Percentiles rank a stretch among this genome's conserved stretches.
Conservation (phyloP, 805 yeast genomes). For the Lachancea sp. region DNA sequence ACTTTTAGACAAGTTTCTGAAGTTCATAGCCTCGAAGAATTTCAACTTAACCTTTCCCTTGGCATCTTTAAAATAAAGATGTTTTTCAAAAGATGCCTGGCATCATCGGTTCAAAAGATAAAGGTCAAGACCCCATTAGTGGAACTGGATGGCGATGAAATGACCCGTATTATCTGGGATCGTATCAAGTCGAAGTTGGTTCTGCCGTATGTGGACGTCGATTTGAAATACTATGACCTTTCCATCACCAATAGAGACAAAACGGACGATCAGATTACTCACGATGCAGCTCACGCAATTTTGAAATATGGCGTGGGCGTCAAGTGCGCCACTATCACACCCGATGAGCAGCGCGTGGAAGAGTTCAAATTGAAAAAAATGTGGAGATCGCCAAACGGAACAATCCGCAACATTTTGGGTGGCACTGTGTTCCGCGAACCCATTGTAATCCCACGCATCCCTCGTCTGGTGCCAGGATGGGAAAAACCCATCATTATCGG, state of each 20-base stretch:
- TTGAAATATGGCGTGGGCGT: constrained; percentile 71
- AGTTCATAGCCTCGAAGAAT: no score
- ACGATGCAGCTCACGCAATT: constrained; percentile 73
- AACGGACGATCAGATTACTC: constrained; percentile 68
- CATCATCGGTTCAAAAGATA: constrained; percentile 43
- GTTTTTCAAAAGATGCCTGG: constrained; percentile 22
- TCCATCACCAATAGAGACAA: constrained; percentile 62
- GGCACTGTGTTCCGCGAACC: constrained; percentile 86
- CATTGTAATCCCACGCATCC: constrained; percentile 70
- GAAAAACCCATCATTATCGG: constrained; percentile 78
- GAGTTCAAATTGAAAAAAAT: constrained; percentile 68
- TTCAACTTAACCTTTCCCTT: background rate
- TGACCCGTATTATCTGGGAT: constrained; percentile 82
- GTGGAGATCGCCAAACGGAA: constrained; percentile 86
- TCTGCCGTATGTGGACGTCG: constrained; percentile 63
- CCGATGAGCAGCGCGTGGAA: constrained; percentile 72
- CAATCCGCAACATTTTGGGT: constrained; percentile 71
- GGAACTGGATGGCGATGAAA: constrained; percentile 79
- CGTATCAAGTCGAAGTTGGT: constrained; percentile 63
- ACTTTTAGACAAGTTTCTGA: no score
- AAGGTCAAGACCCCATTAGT: constrained; percentile 69
- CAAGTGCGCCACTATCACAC: constrained; percentile 82
- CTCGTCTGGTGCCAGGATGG: constrained; percentile 75
- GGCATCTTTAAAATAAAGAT: constrained; percentile 4
- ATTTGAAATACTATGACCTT: constrained; percentile 70